Conservation (phyloP, 371 early-diverging fungal genomes). For the Mortierella sp. region DNA sequence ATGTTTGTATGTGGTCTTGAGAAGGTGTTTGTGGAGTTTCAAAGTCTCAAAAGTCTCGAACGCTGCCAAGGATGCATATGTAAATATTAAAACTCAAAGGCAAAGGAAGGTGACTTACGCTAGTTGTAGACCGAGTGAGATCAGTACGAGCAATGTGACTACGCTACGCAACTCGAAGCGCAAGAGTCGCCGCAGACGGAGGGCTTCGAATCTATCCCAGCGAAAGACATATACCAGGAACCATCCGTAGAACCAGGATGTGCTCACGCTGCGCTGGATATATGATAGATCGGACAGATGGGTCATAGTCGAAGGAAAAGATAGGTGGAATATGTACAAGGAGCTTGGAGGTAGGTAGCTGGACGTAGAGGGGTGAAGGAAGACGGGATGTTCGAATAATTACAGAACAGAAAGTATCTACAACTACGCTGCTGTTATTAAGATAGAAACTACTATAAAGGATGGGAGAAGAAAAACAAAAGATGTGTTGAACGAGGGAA, state of each 20-base stretch:
- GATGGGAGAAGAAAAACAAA: neutral
- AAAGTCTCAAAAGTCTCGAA: too few species aligned
- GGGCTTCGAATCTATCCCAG: conserved; percentile 46
- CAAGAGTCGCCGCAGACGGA: conserved; percentile 20
- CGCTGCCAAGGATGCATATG: too few species aligned
- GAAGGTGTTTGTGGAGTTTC: too few species aligned
- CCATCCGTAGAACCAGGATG: conserved; percentile 37
- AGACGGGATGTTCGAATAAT: conserved; percentile 14
- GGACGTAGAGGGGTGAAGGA: neutral
- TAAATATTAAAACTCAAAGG: neutral
- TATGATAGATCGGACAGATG: conserved; percentile 47
- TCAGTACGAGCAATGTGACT: conserved; percentile 21
- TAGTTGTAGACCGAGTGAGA: conserved; percentile 27
- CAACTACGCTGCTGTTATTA: too few species aligned
- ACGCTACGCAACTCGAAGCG: conserved; percentile 43
- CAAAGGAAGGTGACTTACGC: conserved; percentile 24
- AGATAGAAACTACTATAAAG: neutral
- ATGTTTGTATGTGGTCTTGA: too few species aligned
- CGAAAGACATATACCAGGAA: conserved; percentile 39
- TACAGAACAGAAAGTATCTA: conserved; percentile 4
- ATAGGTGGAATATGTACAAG: neutral
- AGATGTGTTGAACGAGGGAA: too few species aligned
- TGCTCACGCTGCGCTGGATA: conserved; percentile 32
- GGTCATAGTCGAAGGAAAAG: conserved; percentile 20
- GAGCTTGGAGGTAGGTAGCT: neutral